Evolutionary conservation across 164 flowering plant species (phyloP).

Genomic region (Macadamia integrifolia): DNA sequence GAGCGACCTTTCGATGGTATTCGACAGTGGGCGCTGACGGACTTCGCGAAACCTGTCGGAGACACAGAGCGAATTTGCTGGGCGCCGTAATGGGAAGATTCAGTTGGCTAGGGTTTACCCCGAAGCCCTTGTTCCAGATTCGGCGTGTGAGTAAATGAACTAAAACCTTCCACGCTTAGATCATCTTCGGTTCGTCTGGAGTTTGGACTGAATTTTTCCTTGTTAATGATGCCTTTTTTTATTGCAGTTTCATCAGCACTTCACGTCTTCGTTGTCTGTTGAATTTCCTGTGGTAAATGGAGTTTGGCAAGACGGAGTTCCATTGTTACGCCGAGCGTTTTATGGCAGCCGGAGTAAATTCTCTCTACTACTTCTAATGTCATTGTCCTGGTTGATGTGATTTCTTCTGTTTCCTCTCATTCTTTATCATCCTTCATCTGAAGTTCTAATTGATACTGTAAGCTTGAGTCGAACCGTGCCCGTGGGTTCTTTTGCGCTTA

Average conservation of each 20-base stretch:
- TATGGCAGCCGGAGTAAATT: slow-evolving; percentile 16
- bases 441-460: too few relatives aligned
- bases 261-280: slow-evolving; percentile 5
- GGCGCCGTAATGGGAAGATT: slow-evolving; percentile 25
- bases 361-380: background rate
- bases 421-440: background rate
- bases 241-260: slow-evolving; percentile 23
- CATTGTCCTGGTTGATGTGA: background rate
- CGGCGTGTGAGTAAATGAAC: background rate
- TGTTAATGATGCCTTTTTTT: background rate
- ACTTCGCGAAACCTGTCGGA: too few relatives aligned
- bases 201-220: background rate
- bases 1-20: too few relatives aligned
- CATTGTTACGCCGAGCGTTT: slow-evolving; percentile 6
- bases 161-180: background rate
- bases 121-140: slow-evolving; percentile 11
- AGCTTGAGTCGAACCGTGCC: too few relatives aligned
- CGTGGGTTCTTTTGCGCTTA: too few relatives aligned
- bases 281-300: slow-evolving; percentile 11
- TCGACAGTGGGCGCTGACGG: too few relatives aligned
- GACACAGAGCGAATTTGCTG: too few relatives aligned
- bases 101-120: slow-evolving; percentile 26
- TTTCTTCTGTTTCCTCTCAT: background rate
- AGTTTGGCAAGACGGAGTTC: background rate
- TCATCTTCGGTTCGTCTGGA: background rate